Evolutionary conservation across 768 basidiomycete species (phyloP).

Genomic region (Infundibulicybe gibba): DNA sequence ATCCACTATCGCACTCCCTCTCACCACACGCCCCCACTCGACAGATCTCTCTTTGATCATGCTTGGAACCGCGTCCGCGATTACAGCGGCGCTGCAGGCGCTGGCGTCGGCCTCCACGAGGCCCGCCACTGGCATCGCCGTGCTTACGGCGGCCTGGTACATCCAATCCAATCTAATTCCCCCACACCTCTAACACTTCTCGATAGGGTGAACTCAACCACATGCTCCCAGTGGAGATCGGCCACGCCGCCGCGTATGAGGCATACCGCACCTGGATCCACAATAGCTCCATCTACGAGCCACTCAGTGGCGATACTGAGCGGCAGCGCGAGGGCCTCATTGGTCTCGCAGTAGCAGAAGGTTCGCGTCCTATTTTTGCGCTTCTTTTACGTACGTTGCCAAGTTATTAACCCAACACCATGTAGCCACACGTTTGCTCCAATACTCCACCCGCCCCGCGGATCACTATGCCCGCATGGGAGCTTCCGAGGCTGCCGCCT

Average conservation of each 20-base stretch:
- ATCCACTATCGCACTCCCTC: slow-evolving; percentile 11
- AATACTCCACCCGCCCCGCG: slow-evolving; percentile 38
- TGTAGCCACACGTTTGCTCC: slow-evolving; percentile 54
- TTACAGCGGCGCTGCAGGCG: slow-evolving; percentile 27
- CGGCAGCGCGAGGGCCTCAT: slow-evolving; percentile 64
- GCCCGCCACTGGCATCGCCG: slow-evolving; percentile 64
- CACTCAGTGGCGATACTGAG: slow-evolving; percentile 52
- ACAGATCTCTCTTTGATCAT: slow-evolving; percentile 54
- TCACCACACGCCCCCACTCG: slow-evolving; percentile 34
- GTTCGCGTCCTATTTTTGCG: slow-evolving; percentile 25
- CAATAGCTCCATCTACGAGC: slow-evolving; percentile 51
- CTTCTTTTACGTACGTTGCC: not conserved
- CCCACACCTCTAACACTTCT: slow-evolving; percentile 2
- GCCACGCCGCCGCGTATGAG: slow-evolving; percentile 77
- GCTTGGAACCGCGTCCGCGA: slow-evolving; percentile 46
- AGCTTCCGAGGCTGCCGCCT: slow-evolving; percentile 64
- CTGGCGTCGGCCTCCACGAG: slow-evolving; percentile 55
- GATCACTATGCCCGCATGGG: slow-evolving; percentile 44
- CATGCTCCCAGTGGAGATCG: slow-evolving; percentile 59
- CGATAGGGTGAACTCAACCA: slow-evolving; percentile 47
- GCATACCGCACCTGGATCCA: slow-evolving; percentile 67
- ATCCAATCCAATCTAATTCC: slow-evolving; percentile 9
- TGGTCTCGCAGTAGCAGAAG: slow-evolving; percentile 71
- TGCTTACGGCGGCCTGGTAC: slow-evolving; percentile 60
- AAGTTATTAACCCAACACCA: slow-evolving; percentile 5